Evolutionary conservation across 1,284 basidiomycete genomes (phyloP).

Genomic region (Fomitopsis palustris): DNA sequence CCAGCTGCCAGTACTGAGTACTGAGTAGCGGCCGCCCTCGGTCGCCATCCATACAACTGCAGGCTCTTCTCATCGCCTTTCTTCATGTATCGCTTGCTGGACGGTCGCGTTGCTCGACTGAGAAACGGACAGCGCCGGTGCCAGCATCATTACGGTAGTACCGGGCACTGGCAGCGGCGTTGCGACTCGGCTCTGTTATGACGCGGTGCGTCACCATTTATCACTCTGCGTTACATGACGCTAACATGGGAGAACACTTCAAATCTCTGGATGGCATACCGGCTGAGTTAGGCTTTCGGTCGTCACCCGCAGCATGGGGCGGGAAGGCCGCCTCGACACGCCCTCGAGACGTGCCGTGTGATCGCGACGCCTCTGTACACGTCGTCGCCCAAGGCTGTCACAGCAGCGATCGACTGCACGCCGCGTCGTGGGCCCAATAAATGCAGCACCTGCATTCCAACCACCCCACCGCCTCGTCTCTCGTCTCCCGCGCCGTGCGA

Average conservation of each 20-base stretch:
- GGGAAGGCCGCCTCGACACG: neutral
- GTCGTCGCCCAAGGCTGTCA: neutral
- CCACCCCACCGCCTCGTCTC: neutral
- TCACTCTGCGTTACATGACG: neutral
- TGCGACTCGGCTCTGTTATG: no score
- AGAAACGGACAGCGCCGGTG: no score
- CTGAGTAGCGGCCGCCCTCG: no score
- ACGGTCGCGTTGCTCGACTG: no score
- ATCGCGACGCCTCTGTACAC: neutral
- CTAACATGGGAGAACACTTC: neutral
- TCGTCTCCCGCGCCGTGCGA: conserved; percentile 1
- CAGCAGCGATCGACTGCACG: neutral
- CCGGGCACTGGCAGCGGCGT: no score
- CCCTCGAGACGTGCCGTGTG: neutral
- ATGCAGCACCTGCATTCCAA: neutral
- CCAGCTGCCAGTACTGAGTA: neutral
- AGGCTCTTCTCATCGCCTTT: no score
- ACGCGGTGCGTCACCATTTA: neutral
- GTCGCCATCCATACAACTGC: no score
- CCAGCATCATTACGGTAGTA: no score
- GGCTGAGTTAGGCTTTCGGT: neutral
- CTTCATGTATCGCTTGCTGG: no score
- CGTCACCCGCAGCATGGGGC: neutral
- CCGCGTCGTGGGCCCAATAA: neutral
- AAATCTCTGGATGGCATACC: neutral